Evolutionary conservation across 2,329 filamentous ascomycete genomes (phyloP).

Genomic region (Thielaviopsis musarum): DNA sequence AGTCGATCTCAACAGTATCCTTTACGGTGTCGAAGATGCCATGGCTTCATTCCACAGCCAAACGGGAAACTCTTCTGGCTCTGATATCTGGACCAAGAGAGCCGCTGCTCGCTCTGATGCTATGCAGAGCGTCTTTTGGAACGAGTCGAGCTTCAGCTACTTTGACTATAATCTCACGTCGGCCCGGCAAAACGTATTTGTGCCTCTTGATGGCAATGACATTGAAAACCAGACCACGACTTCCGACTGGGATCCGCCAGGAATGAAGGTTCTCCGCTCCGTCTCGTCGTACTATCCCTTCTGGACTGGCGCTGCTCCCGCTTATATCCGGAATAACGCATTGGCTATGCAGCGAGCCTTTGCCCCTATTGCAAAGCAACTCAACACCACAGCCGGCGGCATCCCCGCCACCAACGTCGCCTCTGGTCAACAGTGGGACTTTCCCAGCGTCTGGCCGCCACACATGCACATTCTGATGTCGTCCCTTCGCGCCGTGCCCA

Average conservation of each 20-base stretch:
- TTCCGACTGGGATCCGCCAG: slow-evolving; percentile 29
- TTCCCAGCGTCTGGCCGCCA: slow-evolving; percentile 54
- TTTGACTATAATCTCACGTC: slow-evolving; percentile 55
- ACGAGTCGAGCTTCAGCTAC: slow-evolving; percentile 42
- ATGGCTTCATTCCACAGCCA: slow-evolving; percentile 37
- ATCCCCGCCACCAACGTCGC: slow-evolving; percentile 44
- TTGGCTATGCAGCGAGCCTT: slow-evolving; percentile 38
- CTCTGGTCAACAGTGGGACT: slow-evolving; percentile 52
- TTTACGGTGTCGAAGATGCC: slow-evolving; percentile 47
- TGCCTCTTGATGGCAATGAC: slow-evolving; percentile 15
- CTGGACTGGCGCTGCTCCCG: slow-evolving; percentile 48
- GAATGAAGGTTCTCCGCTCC: slow-evolving; percentile 39
- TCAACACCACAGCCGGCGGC: slow-evolving; percentile 35
- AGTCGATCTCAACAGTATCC: slow-evolving; percentile 51
- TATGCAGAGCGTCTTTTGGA: slow-evolving; percentile 49
- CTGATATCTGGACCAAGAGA: slow-evolving; percentile 29
- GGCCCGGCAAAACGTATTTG: slow-evolving; percentile 35
- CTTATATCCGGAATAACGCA: slow-evolving; percentile 39
- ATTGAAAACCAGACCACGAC: slow-evolving; percentile 14
- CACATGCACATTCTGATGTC: slow-evolving; percentile 47
- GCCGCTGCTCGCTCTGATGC: slow-evolving; percentile 39
- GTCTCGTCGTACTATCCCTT: slow-evolving; percentile 49
- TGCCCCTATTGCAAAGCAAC: slow-evolving; percentile 32
- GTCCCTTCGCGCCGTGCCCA: slow-evolving; percentile 31
- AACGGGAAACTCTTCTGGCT: slow-evolving; percentile 32